Evolutionary conservation across 306 rosid genomes (phyloP).

Genomic region (Pterocarpus santalinus): DNA sequence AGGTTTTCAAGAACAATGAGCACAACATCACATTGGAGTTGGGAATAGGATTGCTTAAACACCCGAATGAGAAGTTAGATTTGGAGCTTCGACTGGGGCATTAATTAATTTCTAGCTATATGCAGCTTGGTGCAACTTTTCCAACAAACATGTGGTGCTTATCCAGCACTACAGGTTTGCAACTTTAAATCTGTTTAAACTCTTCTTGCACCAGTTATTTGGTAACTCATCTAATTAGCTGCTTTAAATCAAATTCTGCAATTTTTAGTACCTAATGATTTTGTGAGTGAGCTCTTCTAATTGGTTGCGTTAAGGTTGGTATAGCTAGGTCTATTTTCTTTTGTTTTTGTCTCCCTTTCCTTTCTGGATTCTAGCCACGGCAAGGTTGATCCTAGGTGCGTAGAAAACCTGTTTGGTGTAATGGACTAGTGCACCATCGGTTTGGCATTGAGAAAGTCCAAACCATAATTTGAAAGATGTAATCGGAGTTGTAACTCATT

Average conservation of each 20-base stretch:
- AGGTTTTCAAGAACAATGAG: conserved; percentile 46
- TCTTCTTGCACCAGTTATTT: conserved; percentile 11
- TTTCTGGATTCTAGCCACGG: neutral
- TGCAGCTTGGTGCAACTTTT: neutral
- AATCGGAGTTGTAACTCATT: too few species aligned
- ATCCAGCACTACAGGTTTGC: too few species aligned
- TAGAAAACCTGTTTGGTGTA: conserved; percentile 10
- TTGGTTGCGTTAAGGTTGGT: neutral
- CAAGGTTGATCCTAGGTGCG: neutral
- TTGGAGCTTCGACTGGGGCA: conserved; percentile 69
- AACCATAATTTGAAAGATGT: too few species aligned
- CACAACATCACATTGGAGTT: conserved; percentile 48
- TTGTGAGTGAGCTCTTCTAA: conserved; percentile 9
- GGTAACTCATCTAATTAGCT: neutral
- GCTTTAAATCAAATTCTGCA: neutral
- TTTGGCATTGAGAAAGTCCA: too few species aligned
- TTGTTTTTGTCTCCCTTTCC: neutral
- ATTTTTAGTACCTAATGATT: neutral
- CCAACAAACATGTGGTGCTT: neutral
- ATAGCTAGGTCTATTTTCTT: neutral
- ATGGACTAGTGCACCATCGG: neutral
- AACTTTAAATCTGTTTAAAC: neutral
- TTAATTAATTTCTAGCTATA: conserved; percentile 38
- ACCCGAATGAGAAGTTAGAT: conserved; percentile 58
- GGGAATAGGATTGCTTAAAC: conserved; percentile 49